Percentiles rank a stretch among this genome's conserved stretches.
phyloP scores from a whole-genome alignment of 768 basidiomycete species.

The Lentinula sp. region DNA sequence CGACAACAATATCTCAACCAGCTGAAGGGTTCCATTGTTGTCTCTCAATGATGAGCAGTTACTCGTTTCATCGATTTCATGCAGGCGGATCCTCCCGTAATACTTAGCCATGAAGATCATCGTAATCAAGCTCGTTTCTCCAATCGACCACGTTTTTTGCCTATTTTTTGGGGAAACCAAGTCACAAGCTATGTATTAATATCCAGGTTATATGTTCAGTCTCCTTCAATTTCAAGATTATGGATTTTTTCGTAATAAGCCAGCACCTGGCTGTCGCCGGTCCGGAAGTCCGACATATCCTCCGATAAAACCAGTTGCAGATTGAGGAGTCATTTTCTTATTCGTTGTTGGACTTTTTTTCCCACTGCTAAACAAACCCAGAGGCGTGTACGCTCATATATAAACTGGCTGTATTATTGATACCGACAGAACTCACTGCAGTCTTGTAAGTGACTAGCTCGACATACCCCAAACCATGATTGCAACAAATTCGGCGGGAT shows the following conservation, averaged over 20 bases:
- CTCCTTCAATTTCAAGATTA: no score
- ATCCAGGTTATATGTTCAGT: no score
- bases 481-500: slow-evolving; percentile 7
- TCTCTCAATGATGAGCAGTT: neutral
- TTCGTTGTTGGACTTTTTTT: neutral
- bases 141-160: no score
- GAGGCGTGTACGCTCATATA: neutral
- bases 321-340: neutral
- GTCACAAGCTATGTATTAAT: no score
- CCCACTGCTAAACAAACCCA: neutral
- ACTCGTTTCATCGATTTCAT: no score
- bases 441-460: neutral
- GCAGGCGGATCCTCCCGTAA: no score
- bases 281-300: neutral
- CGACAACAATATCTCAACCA: no score
- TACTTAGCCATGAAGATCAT: no score
- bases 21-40: neutral
- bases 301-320: neutral
- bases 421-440: no score
- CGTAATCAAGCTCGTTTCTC: no score
- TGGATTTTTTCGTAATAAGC: no score
- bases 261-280: neutral
- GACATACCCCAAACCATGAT: neutral
- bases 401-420: neutral
- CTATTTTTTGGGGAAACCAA: no score